Base-by-base conservation (phyloP, 139 green algal species). In the Mesotaenium endlicherianum region DNA sequence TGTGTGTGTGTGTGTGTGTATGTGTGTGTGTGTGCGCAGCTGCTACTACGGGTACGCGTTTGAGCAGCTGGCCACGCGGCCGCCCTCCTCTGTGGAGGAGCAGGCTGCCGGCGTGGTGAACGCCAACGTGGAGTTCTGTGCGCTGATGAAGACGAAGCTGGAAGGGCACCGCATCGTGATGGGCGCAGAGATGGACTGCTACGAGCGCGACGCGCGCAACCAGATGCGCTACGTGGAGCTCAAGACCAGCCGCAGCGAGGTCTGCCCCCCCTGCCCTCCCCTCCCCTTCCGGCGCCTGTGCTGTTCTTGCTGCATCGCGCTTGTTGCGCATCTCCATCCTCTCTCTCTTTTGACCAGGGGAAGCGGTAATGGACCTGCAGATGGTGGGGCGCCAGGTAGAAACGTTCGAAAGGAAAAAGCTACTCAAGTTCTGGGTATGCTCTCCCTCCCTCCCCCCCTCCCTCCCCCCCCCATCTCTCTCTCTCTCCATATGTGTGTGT, bases 181-280 rank as follows among this genome's bases (percentile, higher is more conserved):
- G 41, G 81, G 81, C 3, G 81, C 81, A 30, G 81, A 87, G 49
- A 87, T 87, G 36, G 81, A 87, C 41, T 87, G 81, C 75, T 87
- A 87, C 49, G 81, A 87, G 44, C 26, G 64, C n/a, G 81, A 44
- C 2, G 17, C 26, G 2, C 31, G 47, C 20, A 26, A 30, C 20
- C 44, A 84, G 45, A 41, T 17, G 20, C 36, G 57, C 44, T 87
- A 77, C 47, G 39, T 87, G 53, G 81, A 87, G 81, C 45, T 87
- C 16, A 87, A 87, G 41, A 87, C 81, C 1, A 71, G 45, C 31
- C 6, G 4, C 11, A 72, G 70, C 34, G 70, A 78, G 70, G 70
- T 78, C 14, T 26, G 17, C 31, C 16, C 16, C 70, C 34, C 70
- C 49, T 5, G 34, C 70, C 49, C 34, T 69, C 38, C 6, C 38